Evolutionary conservation across 495 filamentous ascomycete species (phyloP).

Genomic region (Penicillium herquei): DNA sequence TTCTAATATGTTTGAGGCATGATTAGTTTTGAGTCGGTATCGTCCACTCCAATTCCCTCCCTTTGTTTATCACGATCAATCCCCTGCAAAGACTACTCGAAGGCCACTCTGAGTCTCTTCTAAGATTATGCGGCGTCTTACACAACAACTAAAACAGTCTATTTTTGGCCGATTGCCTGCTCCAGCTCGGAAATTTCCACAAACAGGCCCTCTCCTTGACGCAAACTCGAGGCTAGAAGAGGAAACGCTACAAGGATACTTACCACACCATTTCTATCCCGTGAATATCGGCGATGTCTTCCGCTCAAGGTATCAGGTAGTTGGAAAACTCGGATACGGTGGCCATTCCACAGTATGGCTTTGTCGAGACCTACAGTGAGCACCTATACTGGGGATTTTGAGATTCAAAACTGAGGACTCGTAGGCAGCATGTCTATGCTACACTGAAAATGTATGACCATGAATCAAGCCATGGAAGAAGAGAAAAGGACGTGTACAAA

Average conservation of each 20-base stretch:
- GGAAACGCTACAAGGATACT: constrained; percentile 28
- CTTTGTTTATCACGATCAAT: no score
- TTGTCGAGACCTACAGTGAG: constrained; percentile 43
- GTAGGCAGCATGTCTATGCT: constrained; percentile 18
- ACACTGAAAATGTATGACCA: constrained; percentile 21
- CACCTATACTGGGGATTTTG: neutral
- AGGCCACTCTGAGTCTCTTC: no score
- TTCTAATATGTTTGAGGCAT: no score
- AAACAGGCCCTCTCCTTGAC: constrained; percentile 8
- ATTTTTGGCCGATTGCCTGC: constrained; percentile 5
- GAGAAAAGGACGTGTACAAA: constrained; percentile 16
- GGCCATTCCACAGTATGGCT: constrained; percentile 53
- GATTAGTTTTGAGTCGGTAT: no score
- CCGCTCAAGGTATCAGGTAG: constrained; percentile 46
- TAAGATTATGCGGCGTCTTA: neutral
- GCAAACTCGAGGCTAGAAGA: constrained; percentile 19
- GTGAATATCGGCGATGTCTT: constrained; percentile 50
- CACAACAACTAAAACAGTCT: neutral
- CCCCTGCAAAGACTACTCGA: no score
- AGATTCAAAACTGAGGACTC: neutral
- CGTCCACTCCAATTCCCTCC: no score
- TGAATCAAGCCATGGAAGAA: constrained; percentile 10
- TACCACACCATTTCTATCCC: constrained; percentile 43
- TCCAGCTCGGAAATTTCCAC: constrained; percentile 5
- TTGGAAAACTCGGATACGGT: constrained; percentile 55